Base-by-base conservation (phyloP, 371 early-diverging fungal genomes). In the Actinomortierella ambigua region DNA sequence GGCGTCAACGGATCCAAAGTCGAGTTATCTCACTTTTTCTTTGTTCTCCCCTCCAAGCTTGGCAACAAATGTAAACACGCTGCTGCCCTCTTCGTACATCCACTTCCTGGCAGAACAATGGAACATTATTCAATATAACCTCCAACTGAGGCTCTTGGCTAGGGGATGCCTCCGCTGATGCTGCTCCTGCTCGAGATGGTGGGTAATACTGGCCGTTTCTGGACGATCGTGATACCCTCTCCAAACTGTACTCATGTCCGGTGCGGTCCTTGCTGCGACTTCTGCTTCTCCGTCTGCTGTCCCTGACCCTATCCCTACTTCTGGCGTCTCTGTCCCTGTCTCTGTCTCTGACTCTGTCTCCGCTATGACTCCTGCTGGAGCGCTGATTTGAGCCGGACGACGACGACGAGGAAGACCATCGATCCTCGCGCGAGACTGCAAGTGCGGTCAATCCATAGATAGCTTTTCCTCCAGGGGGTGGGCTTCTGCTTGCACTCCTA, bases 71-170 rank as follows among this genome's bases (percentile, higher is more conserved):
- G 23, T 17, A 15, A 4, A 11, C 5, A 43, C 28, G 22, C 3
- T 2, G 18, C 24, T 11, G 11, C 11, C 22, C 18, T 48, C 48
- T 48, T 22, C 63, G 43, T 65, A 71, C 71, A 51, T 71, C 66
- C 15, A 50, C 34, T 23, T 71, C 71, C 22, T 48, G 53, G 53
- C 59, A 59, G 26, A 54, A 41, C 18, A 24, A n/a, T 15, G 71
- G 71, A 24, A 71, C 14, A 1, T 66, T 66, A 27, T 65, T 65
- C 5, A 71, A 13, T 9, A 71, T 65, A 20, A 65, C 40, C 27
- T 71, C 71, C 1, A 65, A 41, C 27, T 71, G 65, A 3, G 71
- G 63, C 14, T 62, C 62, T 8, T 49, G 56, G 20, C 57, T n/a
- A n/a, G n/a, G n/a, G n/a, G n/a, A n/a, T n/a, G n/a, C n/a, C n/a